Percentiles rank a stretch among this genome's conserved stretches.
phyloP scores from a whole-genome alignment of 78 protist species.

The Planoprotostelium fungivorum region DNA sequence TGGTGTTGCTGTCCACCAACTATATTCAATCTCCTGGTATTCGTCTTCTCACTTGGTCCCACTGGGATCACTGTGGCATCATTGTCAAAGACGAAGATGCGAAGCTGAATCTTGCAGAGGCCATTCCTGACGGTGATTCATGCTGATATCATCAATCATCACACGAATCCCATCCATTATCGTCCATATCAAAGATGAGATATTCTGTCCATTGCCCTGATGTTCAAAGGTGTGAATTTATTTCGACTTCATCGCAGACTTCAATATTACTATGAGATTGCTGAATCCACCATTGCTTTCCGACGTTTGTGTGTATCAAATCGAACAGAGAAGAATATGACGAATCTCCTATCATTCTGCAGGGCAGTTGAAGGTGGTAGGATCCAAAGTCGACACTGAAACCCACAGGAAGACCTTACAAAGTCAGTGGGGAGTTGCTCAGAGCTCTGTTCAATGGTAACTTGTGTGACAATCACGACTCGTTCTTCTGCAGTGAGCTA shows the following conservation, averaged over 20 bases:
- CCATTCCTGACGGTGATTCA: background rate
- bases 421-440: background rate
- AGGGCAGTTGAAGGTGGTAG: background rate
- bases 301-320: background rate
- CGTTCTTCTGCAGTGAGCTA: background rate
- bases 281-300: background rate
- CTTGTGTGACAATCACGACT: background rate
- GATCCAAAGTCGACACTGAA: background rate
- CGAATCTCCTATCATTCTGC: background rate
- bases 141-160: background rate
- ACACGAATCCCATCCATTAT: background rate
- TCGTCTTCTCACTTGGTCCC: background rate
- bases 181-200: no score
- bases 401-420: background rate
- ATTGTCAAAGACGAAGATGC: background rate
- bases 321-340: background rate
- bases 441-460: background rate
- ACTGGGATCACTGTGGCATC: background rate
- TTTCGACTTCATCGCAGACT: background rate
- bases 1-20: background rate
- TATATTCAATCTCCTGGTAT: background rate
- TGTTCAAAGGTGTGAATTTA: background rate
- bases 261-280: background rate
- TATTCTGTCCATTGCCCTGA: no score
- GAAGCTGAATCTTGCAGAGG: background rate